Evolutionary conservation across 2,329 filamentous ascomycete species (phyloP), one percentile per base, ranked within the genome.

Genomic region (Alternaria sp.): DNA sequence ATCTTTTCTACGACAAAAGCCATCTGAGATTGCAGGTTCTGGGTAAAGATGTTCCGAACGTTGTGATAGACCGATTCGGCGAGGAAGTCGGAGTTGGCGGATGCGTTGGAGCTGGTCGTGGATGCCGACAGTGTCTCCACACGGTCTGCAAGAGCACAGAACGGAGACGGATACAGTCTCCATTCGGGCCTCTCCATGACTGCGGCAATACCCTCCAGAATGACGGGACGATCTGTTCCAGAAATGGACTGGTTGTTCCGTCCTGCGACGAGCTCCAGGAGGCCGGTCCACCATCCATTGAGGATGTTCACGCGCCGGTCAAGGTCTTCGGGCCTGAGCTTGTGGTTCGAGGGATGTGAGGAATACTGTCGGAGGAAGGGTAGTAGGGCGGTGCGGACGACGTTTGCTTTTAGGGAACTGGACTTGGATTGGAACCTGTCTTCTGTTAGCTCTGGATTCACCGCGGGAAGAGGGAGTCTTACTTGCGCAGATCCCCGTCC

Each of bases 171-270:
- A 25, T 89, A 86, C 57, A 91, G 85, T 65, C 92, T 89, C 94
- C 94, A 97, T 81, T 97, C 94, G 0, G 91, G 89, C 50, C 94
- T 88, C 80, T 91, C 91, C 93, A 97, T 97, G 75, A 97, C 89
- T 57, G 91, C 88, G 52, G 90, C 89, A 21, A 92, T 86, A 6
- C 89, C 91, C 74, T 97, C 93, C 30, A 97, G 86, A 46, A 97
- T 88, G 3, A 89, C 86, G 0, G 93, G 92, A 30, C 93, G 86
- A 74, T 97, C 94, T n/a, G 93, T 90, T 11, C 92, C 92, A 1
- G 93, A 89, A 13, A 97, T 89, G 4, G 91, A 90, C 72, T 93
- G 91, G 59, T 90, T 90, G 75, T 90, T 88, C 65, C 87, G 87
- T 30, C 91, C 91, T 68, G 93, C 90, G 23, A 97, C 86, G 83